phyloP scores from a whole-genome alignment of 176 grass and related monocot species.

The Aegilops tauschii region DNA sequence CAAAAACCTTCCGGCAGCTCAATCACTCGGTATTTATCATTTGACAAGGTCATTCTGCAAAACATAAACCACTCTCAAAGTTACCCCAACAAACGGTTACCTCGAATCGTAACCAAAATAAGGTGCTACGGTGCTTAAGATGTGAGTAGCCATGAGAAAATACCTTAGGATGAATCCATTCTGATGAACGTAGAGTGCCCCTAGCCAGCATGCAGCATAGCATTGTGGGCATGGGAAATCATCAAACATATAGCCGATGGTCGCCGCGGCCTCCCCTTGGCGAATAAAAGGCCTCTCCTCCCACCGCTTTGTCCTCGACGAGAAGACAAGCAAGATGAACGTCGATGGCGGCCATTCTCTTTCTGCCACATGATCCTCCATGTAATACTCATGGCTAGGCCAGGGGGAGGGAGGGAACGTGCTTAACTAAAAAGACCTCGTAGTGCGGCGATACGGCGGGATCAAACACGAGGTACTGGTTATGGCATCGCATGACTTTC shows the following conservation, averaged over 20 bases:
- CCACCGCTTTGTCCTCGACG: not conserved
- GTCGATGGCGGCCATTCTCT: not conserved
- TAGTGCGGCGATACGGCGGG: not conserved
- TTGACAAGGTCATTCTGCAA: not conserved
- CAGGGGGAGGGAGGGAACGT: not conserved
- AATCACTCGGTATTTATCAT: not conserved
- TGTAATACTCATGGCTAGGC: not conserved
- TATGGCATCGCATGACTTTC: not conserved
- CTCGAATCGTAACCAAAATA: not conserved
- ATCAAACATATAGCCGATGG: not conserved
- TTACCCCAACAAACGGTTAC: not conserved
- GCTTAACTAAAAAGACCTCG: not conserved
- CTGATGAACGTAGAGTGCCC: not conserved
- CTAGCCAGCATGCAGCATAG: not conserved
- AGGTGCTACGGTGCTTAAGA: not conserved
- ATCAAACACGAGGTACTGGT: not conserved
- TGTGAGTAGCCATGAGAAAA: not conserved
- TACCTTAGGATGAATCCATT: not conserved
- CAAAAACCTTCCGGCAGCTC: not conserved
- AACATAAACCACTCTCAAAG: not conserved
- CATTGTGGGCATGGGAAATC: not conserved
- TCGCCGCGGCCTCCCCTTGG: not conserved
- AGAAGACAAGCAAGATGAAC: not conserved
- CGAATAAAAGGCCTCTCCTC: not conserved
- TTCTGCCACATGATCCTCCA: not conserved